Conservation (phyloP, 2,329 filamentous ascomycete genomes). For the Venturia asperata region DNA sequence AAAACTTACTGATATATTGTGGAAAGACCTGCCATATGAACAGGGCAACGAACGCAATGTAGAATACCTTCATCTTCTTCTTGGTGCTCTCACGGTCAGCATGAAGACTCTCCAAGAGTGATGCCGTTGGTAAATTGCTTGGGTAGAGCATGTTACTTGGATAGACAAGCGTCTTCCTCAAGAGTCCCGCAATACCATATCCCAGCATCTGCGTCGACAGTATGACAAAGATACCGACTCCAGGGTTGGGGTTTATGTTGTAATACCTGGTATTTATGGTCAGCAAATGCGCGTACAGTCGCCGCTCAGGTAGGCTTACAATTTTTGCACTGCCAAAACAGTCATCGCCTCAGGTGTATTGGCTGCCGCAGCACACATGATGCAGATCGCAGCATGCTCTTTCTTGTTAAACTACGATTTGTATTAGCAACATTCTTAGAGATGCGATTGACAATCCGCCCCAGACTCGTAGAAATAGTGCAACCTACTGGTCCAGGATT, state of each 20-base stretch:
- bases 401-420: slow-evolving; percentile 29
- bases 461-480: not conserved
- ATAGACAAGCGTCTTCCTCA: slow-evolving; percentile 21
- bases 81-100: slow-evolving; percentile 16
- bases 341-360: slow-evolving; percentile 19
- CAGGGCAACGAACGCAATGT: slow-evolving; percentile 24
- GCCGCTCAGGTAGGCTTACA: not conserved
- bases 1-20: slow-evolving; percentile 23
- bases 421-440: not conserved
- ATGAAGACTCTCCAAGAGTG: slow-evolving; percentile 21
- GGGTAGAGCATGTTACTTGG: slow-evolving; percentile 22
- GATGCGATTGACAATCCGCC: too few species aligned
- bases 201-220: slow-evolving; percentile 22
- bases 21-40: slow-evolving; percentile 21
- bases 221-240: slow-evolving; percentile 19
- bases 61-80: slow-evolving; percentile 27
- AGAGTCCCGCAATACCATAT: slow-evolving; percentile 22
- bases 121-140: slow-evolving; percentile 19
- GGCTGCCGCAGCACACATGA: slow-evolving; percentile 21
- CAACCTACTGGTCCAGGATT: slow-evolving; percentile 31
- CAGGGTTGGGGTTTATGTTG: slow-evolving; percentile 9
- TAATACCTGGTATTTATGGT: slow-evolving; percentile 16
- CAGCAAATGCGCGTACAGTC: slow-evolving; percentile 32
- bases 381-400: slow-evolving; percentile 28
- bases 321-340: slow-evolving; percentile 20